phyloP scores from a whole-genome alignment of 139 green algal species.

The Volvox africanus region DNA sequence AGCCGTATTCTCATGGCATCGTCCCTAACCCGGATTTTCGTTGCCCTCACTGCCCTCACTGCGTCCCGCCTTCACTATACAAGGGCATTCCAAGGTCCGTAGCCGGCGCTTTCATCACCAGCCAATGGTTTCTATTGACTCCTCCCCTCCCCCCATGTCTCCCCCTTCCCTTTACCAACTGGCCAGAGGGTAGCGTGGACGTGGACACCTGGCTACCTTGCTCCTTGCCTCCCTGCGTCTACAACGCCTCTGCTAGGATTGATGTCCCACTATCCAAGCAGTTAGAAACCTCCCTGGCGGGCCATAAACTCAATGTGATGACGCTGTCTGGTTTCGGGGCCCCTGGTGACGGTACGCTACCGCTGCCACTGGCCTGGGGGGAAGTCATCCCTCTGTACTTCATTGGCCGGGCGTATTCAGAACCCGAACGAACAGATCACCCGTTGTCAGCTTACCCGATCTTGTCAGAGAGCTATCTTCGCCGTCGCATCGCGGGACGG shows the following conservation, averaged over 20 bases:
- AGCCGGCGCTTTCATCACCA: no score
- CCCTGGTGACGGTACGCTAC: not conserved
- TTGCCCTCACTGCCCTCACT: no score
- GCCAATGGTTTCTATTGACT: no score
- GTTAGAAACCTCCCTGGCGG: not conserved
- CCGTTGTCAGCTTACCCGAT: not conserved
- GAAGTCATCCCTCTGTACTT: constrained; percentile 41
- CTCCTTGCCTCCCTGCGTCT: constrained; percentile 19
- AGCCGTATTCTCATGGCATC: no score
- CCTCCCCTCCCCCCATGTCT: not conserved
- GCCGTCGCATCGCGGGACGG: not conserved
- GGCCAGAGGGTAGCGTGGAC: not conserved
- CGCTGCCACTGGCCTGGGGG: constrained; percentile 33
- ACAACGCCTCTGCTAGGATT: not conserved
- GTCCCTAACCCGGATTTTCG: no score
- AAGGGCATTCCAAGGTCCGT: no score
- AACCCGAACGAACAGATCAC: not conserved
- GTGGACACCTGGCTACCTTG: not conserved
- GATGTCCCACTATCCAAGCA: not conserved
- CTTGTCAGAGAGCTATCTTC: not conserved
- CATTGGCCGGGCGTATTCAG: not conserved
- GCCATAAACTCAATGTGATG: not conserved
- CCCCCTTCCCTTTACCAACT: not conserved
- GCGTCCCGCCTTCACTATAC: no score
- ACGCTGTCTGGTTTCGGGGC: constrained; percentile 29